Evolutionary conservation across 2,329 filamentous ascomycete genomes (phyloP).

Genomic region (Chaetomiaceae sp.): DNA sequence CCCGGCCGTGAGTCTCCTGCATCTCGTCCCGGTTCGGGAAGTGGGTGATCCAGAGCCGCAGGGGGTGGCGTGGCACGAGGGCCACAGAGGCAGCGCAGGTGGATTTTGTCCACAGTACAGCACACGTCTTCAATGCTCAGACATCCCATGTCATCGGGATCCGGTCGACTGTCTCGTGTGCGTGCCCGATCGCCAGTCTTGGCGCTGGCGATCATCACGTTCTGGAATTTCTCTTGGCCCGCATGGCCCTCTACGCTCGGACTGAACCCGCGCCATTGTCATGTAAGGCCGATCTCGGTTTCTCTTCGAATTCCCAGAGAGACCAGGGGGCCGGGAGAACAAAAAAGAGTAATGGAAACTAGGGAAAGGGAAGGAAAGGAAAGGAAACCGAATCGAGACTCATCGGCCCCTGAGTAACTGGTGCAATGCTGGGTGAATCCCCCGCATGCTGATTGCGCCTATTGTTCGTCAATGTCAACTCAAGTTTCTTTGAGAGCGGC

Average conservation of each 20-base stretch:
- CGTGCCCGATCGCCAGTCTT: slow-evolving; percentile 13
- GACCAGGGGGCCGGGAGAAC: not conserved
- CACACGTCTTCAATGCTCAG: slow-evolving; percentile 8
- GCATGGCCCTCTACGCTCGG: not conserved
- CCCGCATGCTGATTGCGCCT: too few species aligned
- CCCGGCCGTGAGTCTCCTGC: not conserved
- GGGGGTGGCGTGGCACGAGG: slow-evolving; percentile 9
- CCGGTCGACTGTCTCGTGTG: slow-evolving; percentile 9
- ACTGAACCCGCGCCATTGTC: not conserved
- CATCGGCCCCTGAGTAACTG: too few species aligned
- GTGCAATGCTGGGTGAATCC: too few species aligned
- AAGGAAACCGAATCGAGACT: not conserved
- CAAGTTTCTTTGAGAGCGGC: too few species aligned
- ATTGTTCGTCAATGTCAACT: not conserved
- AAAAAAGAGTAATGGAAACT: too few species aligned
- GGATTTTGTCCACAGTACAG: too few species aligned
- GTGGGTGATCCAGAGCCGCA: not conserved
- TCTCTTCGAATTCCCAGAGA: not conserved
- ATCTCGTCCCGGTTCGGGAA: slow-evolving; percentile 4
- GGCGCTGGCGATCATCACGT: slow-evolving; percentile 13
- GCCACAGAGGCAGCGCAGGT: not conserved
- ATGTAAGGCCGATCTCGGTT: not conserved
- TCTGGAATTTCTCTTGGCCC: slow-evolving; percentile 16
- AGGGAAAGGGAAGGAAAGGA: not conserved
- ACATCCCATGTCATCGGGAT: slow-evolving; percentile 10